Evolutionary conservation across 2,329 filamentous ascomycete genomes (phyloP), one percentile per base, ranked within the genome.

Genomic region (Penicillium sp.): DNA sequence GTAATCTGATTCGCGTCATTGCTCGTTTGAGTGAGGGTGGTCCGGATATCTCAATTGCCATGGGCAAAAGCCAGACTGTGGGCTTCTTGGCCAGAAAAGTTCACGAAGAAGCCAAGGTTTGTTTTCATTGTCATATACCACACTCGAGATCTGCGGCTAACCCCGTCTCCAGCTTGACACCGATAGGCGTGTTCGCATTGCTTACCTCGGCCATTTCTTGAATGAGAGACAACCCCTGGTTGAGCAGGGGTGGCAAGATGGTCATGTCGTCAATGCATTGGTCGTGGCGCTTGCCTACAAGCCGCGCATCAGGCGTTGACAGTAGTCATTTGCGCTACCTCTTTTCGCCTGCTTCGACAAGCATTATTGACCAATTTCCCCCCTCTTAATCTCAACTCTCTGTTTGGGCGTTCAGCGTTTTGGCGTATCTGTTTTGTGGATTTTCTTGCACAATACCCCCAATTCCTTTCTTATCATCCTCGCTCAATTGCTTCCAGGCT

Each of bases 191-290:
- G 78, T 96, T 47, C 85, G 85, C 50, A 83, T 96, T 55, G 87
- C 86, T 18, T 95, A 96, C 71, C 82, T 94, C 73, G 92, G 92
- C 62, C 91, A 86, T 69, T 84, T 92, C 47, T 81, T 96, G 43
- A 86, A 86, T 60, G 90, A 93, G 60, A 80, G 81, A 50, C 70
- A 83, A 18, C 81, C 87, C 1, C 72, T 96, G 16, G 72, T 79
- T 43, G 81, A 82, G 3, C 88, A 94, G 63, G 89, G 88, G 46
- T 96, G 90, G 89, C 83, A 86, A 64, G 80, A 83, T 57, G 89
- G 86, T 34, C 83, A 94, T 67, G 79, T 94, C 32, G 76, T 96
- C 51, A 94, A 92, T 69, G 91, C 88, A 21, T 78, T 94, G 55
- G 84, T 94, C 49, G 86, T 77, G 29, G 40, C 61, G 5, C 62